Base-by-base conservation (phyloP, 2,329 filamentous ascomycete species). In the Xylaria digitata region DNA sequence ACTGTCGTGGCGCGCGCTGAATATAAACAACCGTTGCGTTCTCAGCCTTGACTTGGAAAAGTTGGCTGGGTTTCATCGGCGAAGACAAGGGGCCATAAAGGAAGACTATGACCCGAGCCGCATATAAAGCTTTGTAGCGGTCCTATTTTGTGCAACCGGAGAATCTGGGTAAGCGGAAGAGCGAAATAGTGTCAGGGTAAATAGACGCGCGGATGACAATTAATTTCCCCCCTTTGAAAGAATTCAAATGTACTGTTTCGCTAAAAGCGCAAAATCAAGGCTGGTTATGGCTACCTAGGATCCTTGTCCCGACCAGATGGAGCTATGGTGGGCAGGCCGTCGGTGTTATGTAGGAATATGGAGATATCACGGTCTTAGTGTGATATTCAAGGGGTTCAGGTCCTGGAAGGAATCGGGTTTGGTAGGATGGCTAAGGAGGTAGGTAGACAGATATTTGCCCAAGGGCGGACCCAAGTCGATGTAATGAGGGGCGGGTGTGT, bases 401-500 rank as follows among this genome's bases (percentile, higher is more conserved):
- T 40, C 9, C 34, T 37, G 11, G 34, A 9, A 48, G 50, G 42
- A 40, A 32, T 56, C 52, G 37, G 61, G 61, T 37, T 45, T 45
- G 46, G 15, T 6, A 43, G 46, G 61, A 54, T 48, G n/a, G 11
- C 21, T 48, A 53, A 34, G 32, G 6, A 17, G 17, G 23, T 37
- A 40, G 30, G 26, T 57, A 53, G 34, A 21, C 21, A 52, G 46
- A 37, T 58, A 55, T 50, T 49, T 59, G 55, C 8, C 43, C 54
- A 17, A 48, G 53, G 55, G 46, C 34, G 48, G 46, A 23, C 46
- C 59, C 42, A 54, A 26, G 43, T 56, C 55, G 26, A 42, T 30
- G 50, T 30, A 55, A 55, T 42, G 53, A 65, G 53, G 53, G 30
- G 58, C 19, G 53, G 30, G 58, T 19, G 62, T 56, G 60, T 63